phyloP scores from a whole-genome alignment of 768 basidiomycete genomes.

The Steccherinum ochraceum region DNA sequence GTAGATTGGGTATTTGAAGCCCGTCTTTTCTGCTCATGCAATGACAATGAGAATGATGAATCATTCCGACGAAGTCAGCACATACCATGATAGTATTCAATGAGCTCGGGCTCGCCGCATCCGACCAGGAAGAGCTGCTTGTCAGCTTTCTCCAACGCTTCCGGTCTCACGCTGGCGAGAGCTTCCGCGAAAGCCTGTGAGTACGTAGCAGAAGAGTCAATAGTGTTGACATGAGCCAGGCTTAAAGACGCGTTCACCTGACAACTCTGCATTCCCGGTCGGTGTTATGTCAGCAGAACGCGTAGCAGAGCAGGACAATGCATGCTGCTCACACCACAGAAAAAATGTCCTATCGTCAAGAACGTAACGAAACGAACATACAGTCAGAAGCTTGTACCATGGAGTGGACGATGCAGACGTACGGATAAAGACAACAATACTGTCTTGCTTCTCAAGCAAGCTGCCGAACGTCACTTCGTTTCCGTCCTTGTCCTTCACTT shows the following conservation, averaged over 20 bases:
- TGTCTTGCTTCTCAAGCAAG: conserved; percentile 42
- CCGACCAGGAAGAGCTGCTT: conserved; percentile 46
- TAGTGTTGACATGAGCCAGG: too few species aligned
- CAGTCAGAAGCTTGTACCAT: not conserved
- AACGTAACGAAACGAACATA: not conserved
- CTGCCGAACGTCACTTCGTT: conserved; percentile 44
- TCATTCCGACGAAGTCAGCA: not conserved
- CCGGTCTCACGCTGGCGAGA: conserved; percentile 35
- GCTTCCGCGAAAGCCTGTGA: conserved; percentile 42
- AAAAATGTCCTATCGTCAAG: conserved; percentile 70
- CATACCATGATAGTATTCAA: conserved; percentile 42
- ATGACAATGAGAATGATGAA: not conserved
- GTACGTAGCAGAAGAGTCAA: too few species aligned
- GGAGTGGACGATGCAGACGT: too few species aligned
- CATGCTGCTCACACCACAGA: conserved; percentile 60
- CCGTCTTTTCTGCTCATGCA: not conserved
- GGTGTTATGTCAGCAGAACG: too few species aligned
- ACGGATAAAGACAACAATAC: conserved; percentile 63
- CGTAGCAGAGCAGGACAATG: too few species aligned
- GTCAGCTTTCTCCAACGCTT: conserved; percentile 33
- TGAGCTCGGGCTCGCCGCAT: conserved; percentile 51
- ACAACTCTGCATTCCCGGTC: conserved; percentile 34
- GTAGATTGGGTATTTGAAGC: conserved; percentile 44
- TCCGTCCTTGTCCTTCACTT: conserved; percentile 41
- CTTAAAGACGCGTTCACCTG: conserved; percentile 31